Conservation (phyloP, 1,284 basidiomycete genomes). For the Austroboletus rostrupii region DNA sequence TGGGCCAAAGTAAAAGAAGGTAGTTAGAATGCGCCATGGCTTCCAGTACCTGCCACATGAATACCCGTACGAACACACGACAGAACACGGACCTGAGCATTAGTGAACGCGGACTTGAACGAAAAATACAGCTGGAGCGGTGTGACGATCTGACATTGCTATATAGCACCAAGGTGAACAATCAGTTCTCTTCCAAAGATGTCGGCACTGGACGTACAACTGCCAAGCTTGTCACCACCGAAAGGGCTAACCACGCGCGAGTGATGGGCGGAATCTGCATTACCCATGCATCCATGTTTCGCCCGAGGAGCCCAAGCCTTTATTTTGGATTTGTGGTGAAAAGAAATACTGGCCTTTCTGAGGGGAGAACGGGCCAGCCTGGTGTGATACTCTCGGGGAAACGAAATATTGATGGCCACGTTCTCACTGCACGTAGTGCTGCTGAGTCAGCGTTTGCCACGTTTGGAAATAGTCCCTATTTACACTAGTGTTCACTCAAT, state of each 20-base stretch:
- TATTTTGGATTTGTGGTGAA: slow-evolving; percentile 4
- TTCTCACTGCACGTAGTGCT: neutral
- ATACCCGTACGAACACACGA: neutral
- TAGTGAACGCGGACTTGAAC: slow-evolving; percentile 76
- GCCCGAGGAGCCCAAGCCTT: slow-evolving; percentile 3
- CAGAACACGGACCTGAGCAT: slow-evolving; percentile 61
- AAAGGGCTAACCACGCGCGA: slow-evolving; percentile 73
- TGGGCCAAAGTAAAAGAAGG: slow-evolving; percentile 94
- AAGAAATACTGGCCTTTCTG: neutral
- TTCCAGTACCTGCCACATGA: slow-evolving; percentile 32
- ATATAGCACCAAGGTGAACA: slow-evolving; percentile 1
- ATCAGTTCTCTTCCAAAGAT: slow-evolving; percentile 5
- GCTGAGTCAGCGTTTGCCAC: slow-evolving; percentile 21
- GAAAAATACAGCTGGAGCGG: slow-evolving; percentile 92
- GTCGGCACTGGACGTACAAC: slow-evolving; percentile 49
- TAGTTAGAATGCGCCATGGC: slow-evolving; percentile 87
- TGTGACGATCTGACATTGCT: slow-evolving; percentile 91
- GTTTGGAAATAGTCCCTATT: neutral
- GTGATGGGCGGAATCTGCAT: slow-evolving; percentile 88
- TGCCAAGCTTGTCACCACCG: slow-evolving; percentile 75
- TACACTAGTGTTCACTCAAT: slow-evolving; percentile 10
- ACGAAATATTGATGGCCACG: slow-evolving; percentile 10
- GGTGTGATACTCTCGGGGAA: neutral
- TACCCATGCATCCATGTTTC: slow-evolving; percentile 77
- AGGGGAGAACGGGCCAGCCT: neutral